These are phyloP conservation scores for Pulveroboletus sp. DNA, from an alignment of 768 basidiomycete genomes.

Conservation along the genomic window DNA sequence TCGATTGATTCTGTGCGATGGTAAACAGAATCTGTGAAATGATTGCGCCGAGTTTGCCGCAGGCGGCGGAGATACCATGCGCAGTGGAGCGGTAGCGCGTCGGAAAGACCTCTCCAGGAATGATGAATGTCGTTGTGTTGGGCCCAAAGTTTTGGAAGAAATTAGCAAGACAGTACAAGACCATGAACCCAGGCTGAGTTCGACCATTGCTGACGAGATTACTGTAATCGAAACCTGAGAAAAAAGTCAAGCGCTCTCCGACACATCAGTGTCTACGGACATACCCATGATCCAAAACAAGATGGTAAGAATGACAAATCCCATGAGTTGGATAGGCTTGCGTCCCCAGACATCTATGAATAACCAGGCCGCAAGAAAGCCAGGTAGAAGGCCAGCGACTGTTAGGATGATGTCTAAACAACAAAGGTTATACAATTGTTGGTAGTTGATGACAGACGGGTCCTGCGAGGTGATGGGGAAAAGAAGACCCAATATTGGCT, in stretches of 20 bases:
- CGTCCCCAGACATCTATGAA: constrained; percentile 74
- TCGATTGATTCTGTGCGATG: no score
- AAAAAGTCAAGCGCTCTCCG: neutral
- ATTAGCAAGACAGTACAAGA: constrained; percentile 74
- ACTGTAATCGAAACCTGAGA: constrained; percentile 58
- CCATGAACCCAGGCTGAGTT: constrained; percentile 57
- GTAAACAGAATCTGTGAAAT: constrained; percentile 52
- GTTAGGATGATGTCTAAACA: constrained; percentile 71
- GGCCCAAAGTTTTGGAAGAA: constrained; percentile 87
- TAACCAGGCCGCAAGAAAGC: constrained; percentile 52
- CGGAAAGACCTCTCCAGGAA: constrained; percentile 79
- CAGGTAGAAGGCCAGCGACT: constrained; percentile 71
- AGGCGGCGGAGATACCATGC: constrained; percentile 78
- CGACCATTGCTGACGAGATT: constrained; percentile 33
- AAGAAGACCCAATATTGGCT: neutral
- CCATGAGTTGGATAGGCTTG: constrained; percentile 74
- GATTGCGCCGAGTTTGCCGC: constrained; percentile 78
- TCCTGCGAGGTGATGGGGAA: neutral
- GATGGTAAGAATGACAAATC: constrained; percentile 61
- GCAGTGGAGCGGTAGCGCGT: constrained; percentile 81
- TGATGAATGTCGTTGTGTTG: constrained; percentile 71
- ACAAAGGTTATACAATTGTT: constrained; percentile 53
- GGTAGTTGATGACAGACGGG: constrained; percentile 46
- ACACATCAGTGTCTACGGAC: constrained; percentile 11
- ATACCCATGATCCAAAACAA: constrained; percentile 64